Conservation (phyloP, 768 basidiomycete species). For the Boletus vinaceobasis region DNA sequence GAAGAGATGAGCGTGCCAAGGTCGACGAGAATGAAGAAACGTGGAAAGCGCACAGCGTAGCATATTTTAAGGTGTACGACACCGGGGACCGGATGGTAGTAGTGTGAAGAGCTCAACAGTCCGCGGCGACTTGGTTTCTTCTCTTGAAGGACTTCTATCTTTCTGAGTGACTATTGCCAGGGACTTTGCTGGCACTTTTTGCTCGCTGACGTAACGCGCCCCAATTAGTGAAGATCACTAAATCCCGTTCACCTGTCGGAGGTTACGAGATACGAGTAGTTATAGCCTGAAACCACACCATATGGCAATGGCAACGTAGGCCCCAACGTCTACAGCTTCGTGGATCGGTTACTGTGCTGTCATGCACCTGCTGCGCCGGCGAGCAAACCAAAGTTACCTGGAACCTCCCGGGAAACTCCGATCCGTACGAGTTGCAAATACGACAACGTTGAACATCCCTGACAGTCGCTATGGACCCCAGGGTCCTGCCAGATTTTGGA, state of each 20-base stretch:
- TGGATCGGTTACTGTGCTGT: conserved; percentile 1
- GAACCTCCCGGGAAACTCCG: conserved; percentile 1
- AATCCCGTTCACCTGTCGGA: background rate
- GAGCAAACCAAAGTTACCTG: background rate
- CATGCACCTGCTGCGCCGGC: background rate
- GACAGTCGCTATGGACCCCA: background rate
- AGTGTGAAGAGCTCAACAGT: conserved; percentile 1
- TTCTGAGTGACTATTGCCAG: too few relatives aligned
- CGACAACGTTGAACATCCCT: background rate
- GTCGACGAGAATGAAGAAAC: conserved; percentile 13
- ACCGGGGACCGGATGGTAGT: background rate
- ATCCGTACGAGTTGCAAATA: background rate
- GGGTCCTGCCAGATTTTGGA: conserved; percentile 5
- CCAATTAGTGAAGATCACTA: background rate
- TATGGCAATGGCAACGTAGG: background rate
- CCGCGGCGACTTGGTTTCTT: conserved; percentile 17
- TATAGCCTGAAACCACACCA: background rate
- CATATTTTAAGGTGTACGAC: conserved; percentile 1
- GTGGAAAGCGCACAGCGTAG: conserved; percentile 3
- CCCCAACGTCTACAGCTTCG: background rate
- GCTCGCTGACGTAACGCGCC: conserved; percentile 13
- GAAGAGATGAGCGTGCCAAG: conserved; percentile 3
- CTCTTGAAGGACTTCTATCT: conserved; percentile 10
- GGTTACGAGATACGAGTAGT: background rate
- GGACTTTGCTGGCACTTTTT: background rate